Conservation (phyloP, 495 filamentous ascomycete genomes). For the Daldinia concentrica region DNA sequence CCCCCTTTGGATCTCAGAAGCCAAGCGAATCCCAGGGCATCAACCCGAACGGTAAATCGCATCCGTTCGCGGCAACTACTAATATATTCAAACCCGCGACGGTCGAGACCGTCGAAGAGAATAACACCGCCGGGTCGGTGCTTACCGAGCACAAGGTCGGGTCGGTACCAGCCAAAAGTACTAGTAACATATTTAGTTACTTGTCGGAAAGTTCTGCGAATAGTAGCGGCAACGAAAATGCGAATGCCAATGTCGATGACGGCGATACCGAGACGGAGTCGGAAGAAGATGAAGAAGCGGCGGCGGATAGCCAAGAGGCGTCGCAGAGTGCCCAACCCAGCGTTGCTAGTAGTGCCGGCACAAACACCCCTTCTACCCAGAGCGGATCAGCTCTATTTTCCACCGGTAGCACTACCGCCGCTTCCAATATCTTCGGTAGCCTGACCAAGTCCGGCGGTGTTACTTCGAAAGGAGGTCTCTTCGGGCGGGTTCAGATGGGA, state of each 20-base stretch:
- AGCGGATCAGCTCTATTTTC: constrained; percentile 37
- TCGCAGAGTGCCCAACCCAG: constrained; percentile 48
- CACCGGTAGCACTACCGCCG: constrained; percentile 31
- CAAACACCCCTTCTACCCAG: constrained; percentile 49
- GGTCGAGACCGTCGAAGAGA: constrained; percentile 11
- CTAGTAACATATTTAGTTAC: constrained; percentile 69
- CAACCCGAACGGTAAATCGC: constrained; percentile 43
- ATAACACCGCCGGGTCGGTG: constrained; percentile 21
- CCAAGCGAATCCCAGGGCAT: constrained; percentile 21
- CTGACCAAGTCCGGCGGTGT: constrained; percentile 57
- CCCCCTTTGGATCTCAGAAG: constrained; percentile 39
- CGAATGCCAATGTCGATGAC: constrained; percentile 56
- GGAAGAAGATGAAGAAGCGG: constrained; percentile 52
- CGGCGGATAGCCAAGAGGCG: constrained; percentile 50
- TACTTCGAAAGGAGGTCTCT: constrained; percentile 56
- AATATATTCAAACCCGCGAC: constrained; percentile 27
- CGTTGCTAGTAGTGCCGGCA: constrained; percentile 44
- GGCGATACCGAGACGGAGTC: constrained; percentile 56
- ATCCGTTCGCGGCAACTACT: constrained; percentile 38
- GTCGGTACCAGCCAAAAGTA: constrained; percentile 28
- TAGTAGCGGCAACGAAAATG: constrained; percentile 56
- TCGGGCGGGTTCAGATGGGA: constrained; percentile 51
- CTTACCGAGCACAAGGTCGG: constrained; percentile 28
- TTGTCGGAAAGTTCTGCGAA: constrained; percentile 63
- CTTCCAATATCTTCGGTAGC: constrained; percentile 66